Evolutionary conservation across 2,329 filamentous ascomycete species (phyloP).

Genomic region (Teratosphaeriaceae sp.): DNA sequence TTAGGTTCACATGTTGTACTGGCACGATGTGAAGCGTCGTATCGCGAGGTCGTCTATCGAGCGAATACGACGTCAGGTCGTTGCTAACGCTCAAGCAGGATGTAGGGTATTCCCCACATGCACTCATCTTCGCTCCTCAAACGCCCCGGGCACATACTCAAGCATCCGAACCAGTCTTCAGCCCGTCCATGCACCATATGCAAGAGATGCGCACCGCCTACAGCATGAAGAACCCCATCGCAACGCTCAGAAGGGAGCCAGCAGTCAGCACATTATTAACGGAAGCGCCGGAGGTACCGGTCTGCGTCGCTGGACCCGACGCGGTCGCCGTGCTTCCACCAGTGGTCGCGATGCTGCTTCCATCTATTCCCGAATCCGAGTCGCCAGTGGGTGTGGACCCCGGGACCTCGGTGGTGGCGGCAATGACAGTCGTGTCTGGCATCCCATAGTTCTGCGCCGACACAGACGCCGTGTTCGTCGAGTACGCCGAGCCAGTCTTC

Average conservation of each 20-base stretch:
- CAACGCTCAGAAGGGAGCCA: conserved; percentile 20
- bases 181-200: neutral
- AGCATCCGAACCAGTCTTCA: neutral
- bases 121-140: too few species aligned
- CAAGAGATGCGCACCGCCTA: too few species aligned
- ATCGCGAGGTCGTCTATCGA: too few species aligned
- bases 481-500: conserved; percentile 19
- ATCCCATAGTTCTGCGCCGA: conserved; percentile 15
- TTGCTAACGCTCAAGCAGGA: too few species aligned
- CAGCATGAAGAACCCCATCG: conserved; percentile 16
- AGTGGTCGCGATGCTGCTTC: conserved; percentile 1
- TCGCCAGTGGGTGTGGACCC: conserved; percentile 6
- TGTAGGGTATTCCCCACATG: too few species aligned
- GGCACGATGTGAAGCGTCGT: too few species aligned
- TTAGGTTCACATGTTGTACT: too few species aligned
- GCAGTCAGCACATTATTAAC: conserved; percentile 10
- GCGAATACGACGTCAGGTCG: too few species aligned
- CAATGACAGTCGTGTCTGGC: conserved; percentile 6
- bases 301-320: conserved; percentile 2
- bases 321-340: conserved; percentile 8
- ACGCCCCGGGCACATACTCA: too few species aligned
- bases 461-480: conserved; percentile 20
- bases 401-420: conserved; percentile 13
- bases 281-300: conserved; percentile 13
- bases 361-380: neutral